Conservation (phyloP, 345 rosid genomes). For the Eucalyptus caleyi region DNA sequence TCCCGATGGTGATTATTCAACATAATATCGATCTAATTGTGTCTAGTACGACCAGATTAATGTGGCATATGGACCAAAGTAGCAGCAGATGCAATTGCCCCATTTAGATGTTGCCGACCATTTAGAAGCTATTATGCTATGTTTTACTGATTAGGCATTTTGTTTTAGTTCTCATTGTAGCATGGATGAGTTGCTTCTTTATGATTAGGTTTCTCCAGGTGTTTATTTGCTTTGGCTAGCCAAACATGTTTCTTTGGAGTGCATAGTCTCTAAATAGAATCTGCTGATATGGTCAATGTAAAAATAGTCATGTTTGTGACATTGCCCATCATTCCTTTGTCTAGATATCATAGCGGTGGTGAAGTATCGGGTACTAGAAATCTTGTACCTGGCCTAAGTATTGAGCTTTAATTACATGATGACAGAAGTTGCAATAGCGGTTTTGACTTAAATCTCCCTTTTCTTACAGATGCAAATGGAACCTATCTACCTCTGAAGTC, state of each 20-base stretch:
- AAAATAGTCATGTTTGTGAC: neutral
- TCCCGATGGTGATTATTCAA: neutral
- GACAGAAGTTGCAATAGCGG: neutral
- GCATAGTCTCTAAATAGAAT: neutral
- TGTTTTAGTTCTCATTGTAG: neutral
- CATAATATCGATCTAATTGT: neutral
- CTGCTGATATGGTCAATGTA: neutral
- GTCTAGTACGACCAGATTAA: neutral
- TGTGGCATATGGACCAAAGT: neutral
- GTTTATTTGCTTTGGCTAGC: neutral
- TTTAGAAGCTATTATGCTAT: neutral
- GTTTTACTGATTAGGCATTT: neutral
- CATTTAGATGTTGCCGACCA: neutral
- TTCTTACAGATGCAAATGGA: conserved; percentile 42
- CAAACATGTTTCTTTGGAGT: neutral
- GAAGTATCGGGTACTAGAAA: neutral
- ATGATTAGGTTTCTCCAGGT: neutral
- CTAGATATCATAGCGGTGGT: neutral
- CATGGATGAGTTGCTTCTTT: neutral
- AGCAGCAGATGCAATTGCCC: neutral
- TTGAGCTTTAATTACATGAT: neutral
- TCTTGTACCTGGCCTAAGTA: neutral
- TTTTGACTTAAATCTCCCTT: neutral
- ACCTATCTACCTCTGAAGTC: conserved; percentile 33
- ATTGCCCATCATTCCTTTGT: neutral